Percentiles rank a stretch among this genome's conserved stretches.
Evolutionary conservation across 2,329 filamentous ascomycete species (phyloP).

Genomic region (Aspergillus fischeri): DNA sequence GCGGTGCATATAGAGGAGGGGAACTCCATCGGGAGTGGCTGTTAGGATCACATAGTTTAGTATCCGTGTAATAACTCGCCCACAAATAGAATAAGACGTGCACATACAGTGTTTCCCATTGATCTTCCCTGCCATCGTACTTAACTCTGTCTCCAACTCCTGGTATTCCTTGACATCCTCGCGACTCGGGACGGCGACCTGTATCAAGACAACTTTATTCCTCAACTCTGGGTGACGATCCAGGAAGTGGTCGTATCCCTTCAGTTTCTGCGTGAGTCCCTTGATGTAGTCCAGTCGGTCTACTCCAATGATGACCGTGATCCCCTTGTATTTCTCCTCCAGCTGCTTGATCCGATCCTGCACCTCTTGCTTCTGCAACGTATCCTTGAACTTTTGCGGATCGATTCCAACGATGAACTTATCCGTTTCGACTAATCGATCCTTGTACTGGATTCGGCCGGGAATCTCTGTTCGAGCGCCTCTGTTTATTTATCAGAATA

Average conservation of each 20-base stretch:
- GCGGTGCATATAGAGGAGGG: constrained; percentile 93
- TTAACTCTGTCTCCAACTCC: constrained; percentile 83
- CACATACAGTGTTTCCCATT: constrained; percentile 75
- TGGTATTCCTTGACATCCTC: constrained; percentile 94
- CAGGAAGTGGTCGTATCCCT: constrained; percentile 86
- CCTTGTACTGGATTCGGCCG: constrained; percentile 80
- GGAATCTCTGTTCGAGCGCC: constrained; percentile 59
- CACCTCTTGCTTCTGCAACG: constrained; percentile 70
- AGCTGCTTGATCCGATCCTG: constrained; percentile 75
- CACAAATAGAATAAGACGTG: background rate
- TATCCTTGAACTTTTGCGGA: constrained; percentile 86
- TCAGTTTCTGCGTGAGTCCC: constrained; percentile 88
- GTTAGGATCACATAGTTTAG: background rate
- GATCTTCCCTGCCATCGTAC: constrained; percentile 88
- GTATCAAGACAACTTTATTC: constrained; percentile 86
- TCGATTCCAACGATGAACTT: constrained; percentile 95
- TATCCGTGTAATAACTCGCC: background rate
- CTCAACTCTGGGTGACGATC: constrained; percentile 92
- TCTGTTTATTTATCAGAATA: constrained; percentile 17
- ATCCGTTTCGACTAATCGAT: constrained; percentile 76
- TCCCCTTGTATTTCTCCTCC: constrained; percentile 77
- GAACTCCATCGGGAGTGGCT: constrained; percentile 89
- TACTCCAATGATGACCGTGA: constrained; percentile 89
- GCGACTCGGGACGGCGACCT: constrained; percentile 80
- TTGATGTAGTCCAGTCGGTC: constrained; percentile 97